These are phyloP conservation scores for Phytophthora melonis DNA, from an alignment of 352 stramenopile genomes.

Conservation along the genomic window DNA sequence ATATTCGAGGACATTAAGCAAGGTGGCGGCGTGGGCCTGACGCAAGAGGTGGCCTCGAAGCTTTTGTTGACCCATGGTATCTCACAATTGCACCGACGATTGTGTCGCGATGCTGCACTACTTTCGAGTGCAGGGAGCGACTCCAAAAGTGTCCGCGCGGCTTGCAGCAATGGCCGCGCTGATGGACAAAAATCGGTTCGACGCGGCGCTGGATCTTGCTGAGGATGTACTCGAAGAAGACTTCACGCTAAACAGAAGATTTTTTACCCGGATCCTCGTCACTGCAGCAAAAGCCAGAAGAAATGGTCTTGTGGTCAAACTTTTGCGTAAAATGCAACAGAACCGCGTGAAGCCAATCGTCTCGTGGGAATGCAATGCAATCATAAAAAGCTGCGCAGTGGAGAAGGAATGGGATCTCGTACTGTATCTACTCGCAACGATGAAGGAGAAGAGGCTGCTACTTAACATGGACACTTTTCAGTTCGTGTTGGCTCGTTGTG, in stretches of 20 bases:
- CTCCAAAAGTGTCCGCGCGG: too few relatives aligned
- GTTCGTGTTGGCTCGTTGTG: conserved; percentile 5
- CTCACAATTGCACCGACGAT: neutral
- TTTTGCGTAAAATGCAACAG: too few relatives aligned
- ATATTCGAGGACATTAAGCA: conserved; percentile 4
- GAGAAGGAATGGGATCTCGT: conserved; percentile 18
- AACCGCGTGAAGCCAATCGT: too few relatives aligned
- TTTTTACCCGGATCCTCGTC: too few relatives aligned
- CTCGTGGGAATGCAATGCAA: neutral
- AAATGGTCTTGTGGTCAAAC: too few relatives aligned
- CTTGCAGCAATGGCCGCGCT: too few relatives aligned
- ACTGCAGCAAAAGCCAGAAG: too few relatives aligned
- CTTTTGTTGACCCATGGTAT: neutral
- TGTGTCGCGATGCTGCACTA: conserved; percentile 13
- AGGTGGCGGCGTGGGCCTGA: neutral
- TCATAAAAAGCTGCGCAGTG: conserved; percentile 3
- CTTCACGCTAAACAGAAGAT: too few relatives aligned
- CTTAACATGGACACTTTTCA: neutral
- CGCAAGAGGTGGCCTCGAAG: conserved; percentile 2
- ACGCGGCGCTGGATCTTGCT: too few relatives aligned
- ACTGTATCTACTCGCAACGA: conserved; percentile 12
- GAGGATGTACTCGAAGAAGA: too few relatives aligned
- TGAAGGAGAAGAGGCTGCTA: conserved; percentile 12
- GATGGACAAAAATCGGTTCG: too few relatives aligned
- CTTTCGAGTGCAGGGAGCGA: too few relatives aligned